These are phyloP conservation scores for Schizosaccharomyces lindneri DNA, from an alignment of 805 yeast species.

Conservation along the genomic window DNA sequence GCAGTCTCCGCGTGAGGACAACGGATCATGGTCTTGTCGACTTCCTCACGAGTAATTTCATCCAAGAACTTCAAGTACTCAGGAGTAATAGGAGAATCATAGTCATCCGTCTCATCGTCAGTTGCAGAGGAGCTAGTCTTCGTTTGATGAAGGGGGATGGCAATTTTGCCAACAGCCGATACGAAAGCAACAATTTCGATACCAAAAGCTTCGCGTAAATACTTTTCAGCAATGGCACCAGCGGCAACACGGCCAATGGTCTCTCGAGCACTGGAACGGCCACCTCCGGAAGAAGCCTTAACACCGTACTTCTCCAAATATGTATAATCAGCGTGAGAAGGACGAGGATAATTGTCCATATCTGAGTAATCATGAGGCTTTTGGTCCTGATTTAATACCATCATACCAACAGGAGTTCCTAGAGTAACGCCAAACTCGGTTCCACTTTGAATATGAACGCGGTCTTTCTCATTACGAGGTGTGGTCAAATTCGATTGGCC, in stretches of 20 bases:
- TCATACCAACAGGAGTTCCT: constrained; percentile 90
- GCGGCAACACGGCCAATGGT: constrained; percentile 98
- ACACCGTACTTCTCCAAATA: constrained; percentile 73
- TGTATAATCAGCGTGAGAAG: constrained; percentile 93
- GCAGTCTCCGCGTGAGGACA: constrained; percentile 63
- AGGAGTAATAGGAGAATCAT: constrained; percentile 28
- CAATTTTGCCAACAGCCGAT: constrained; percentile 62
- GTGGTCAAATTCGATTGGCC: constrained; percentile 85
- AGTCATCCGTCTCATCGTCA: constrained; percentile 15
- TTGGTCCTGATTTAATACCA: constrained; percentile 83
- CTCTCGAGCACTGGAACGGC: constrained; percentile 90
- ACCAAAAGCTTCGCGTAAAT: constrained; percentile 43
- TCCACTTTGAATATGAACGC: constrained; percentile 81
- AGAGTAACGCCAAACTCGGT: constrained; percentile 73
- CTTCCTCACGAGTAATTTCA: constrained; percentile 65
- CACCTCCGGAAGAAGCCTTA: constrained; percentile 92
- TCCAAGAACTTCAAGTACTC: constrained; percentile 42
- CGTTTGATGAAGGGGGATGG: constrained; percentile 20
- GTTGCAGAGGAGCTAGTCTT: not conserved
- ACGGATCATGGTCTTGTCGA: constrained; percentile 68
- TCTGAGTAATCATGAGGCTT: constrained; percentile 90
- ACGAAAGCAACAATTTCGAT: constrained; percentile 95
- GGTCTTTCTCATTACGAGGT: constrained; percentile 86
- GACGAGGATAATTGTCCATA: constrained; percentile 88
- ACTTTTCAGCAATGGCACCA: constrained; percentile 92